Evolutionary conservation across 805 yeast genomes (phyloP).

Genomic region (Candida chilensis): DNA sequence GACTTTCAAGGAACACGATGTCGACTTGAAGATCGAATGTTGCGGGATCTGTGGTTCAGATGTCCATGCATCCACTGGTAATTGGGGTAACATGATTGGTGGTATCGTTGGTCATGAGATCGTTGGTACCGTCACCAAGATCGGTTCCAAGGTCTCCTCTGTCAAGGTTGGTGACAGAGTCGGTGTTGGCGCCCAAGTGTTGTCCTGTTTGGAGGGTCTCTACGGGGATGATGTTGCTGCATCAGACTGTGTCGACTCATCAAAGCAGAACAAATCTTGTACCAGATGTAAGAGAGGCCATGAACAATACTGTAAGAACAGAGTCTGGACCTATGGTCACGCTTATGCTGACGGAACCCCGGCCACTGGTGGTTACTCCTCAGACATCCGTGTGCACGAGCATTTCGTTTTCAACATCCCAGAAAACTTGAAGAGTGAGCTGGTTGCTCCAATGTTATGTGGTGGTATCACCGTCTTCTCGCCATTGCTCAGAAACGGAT

Average conservation of each 20-base stretch:
- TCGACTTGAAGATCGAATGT: slow-evolving; percentile 17
- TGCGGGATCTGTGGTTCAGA: slow-evolving; percentile 10
- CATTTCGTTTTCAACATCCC: slow-evolving; percentile 60
- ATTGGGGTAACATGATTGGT: no score
- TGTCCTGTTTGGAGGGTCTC: slow-evolving; percentile 49
- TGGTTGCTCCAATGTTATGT: slow-evolving; percentile 68
- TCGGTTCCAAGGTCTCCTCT: slow-evolving; percentile 47
- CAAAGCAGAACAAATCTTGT: no score
- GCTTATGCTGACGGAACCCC: slow-evolving; percentile 13
- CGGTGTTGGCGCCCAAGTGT: slow-evolving; percentile 69
- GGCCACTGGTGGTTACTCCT: slow-evolving; percentile 39
- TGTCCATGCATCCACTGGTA: slow-evolving; percentile 9
- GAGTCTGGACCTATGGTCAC: not conserved
- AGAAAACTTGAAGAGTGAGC: slow-evolving; percentile 10
- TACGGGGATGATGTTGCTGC: no score
- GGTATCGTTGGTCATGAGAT: slow-evolving; percentile 62
- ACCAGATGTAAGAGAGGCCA: slow-evolving; percentile 26
- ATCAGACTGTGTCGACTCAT: slow-evolving; percentile 12
- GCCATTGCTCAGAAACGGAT: slow-evolving; percentile 39
- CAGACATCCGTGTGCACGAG: slow-evolving; percentile 54
- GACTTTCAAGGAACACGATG: slow-evolving; percentile 27
- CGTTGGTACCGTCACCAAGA: slow-evolving; percentile 45
- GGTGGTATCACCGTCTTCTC: slow-evolving; percentile 71
- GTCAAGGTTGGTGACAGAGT: slow-evolving; percentile 65
- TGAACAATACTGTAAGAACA: slow-evolving; percentile 8